Percentiles rank a stretch among this genome's conserved stretches.
Conservation (phyloP, 257 asterid genomes). For the Anisodus tanguticus region DNA sequence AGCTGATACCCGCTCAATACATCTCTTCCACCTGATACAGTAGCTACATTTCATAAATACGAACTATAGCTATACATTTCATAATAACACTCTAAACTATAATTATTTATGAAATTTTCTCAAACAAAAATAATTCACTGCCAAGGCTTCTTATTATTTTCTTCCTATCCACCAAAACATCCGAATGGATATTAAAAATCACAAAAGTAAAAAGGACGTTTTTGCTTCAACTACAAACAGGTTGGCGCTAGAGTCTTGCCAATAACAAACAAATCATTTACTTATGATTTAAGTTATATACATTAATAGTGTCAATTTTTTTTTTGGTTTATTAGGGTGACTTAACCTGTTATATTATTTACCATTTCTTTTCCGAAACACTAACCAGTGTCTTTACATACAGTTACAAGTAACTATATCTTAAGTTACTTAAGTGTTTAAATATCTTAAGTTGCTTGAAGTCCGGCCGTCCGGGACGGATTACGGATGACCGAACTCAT, state of each 20-base stretch:
- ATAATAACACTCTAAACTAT: too few species aligned
- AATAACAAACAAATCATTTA: not conserved
- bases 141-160: not conserved
- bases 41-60: too few species aligned
- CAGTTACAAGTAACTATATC: not conserved
- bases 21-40: too few species aligned
- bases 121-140: not conserved
- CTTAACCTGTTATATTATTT: not conserved
- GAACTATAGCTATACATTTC: too few species aligned
- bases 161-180: not conserved
- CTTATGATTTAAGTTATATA: not conserved
- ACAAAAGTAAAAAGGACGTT: not conserved
- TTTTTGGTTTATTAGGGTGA: too few species aligned
- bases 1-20: too few species aligned
- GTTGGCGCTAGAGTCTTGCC: not conserved
- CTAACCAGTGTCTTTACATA: not conserved
- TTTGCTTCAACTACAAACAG: not conserved
- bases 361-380: not conserved
- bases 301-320: not conserved
- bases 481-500: too few species aligned
- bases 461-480: not conserved
- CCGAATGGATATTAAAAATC: not conserved
- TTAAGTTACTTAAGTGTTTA: not conserved
- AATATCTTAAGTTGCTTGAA: not conserved
- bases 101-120: too few species aligned